Conservation (phyloP, 768 basidiomycete species). For the Hebeloma cylindrosporum region DNA sequence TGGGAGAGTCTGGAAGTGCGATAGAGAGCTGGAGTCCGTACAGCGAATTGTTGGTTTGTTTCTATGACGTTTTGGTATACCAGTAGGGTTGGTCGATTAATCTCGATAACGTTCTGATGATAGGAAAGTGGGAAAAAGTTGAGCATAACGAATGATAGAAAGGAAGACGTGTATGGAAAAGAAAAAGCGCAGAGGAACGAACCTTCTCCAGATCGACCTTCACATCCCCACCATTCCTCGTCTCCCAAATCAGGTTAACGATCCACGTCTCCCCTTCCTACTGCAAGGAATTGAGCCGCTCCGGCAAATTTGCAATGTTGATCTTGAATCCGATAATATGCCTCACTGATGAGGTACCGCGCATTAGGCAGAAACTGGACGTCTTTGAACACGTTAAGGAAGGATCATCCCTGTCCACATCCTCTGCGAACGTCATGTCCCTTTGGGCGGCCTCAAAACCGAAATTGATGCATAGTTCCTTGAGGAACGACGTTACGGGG, state of each 20-base stretch:
- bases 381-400: slow-evolving; percentile 85
- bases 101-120: slow-evolving; percentile 92
- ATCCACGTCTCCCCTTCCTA: slow-evolving; percentile 99
- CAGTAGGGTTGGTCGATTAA: slow-evolving; percentile 84
- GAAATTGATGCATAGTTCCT: slow-evolving; percentile 92
- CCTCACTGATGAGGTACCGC: slow-evolving; percentile 93
- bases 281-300: slow-evolving; percentile 87
- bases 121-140: neutral
- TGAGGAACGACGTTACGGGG: slow-evolving; percentile 90
- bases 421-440: slow-evolving; percentile 74
- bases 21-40: slow-evolving; percentile 87
- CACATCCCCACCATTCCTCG: slow-evolving; percentile 93
- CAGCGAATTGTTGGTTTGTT: slow-evolving; percentile 88
- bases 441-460: slow-evolving; percentile 95
- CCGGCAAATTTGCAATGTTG: slow-evolving; percentile 90
- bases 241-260: slow-evolving; percentile 97
- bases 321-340: slow-evolving; percentile 96
- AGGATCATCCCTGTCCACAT: slow-evolving; percentile 88
- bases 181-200: slow-evolving; percentile 13
- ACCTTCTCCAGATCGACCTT: slow-evolving; percentile 98
- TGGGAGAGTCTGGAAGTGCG: slow-evolving; percentile 29
- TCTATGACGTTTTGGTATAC: slow-evolving; percentile 95
- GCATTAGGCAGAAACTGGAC: slow-evolving; percentile 98
- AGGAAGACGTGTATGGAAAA: neutral
- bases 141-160: neutral